Evolutionary conservation across 192 early-diverging fungal genomes (phyloP).

Genomic region (Chytriomyces hyalinus): DNA sequence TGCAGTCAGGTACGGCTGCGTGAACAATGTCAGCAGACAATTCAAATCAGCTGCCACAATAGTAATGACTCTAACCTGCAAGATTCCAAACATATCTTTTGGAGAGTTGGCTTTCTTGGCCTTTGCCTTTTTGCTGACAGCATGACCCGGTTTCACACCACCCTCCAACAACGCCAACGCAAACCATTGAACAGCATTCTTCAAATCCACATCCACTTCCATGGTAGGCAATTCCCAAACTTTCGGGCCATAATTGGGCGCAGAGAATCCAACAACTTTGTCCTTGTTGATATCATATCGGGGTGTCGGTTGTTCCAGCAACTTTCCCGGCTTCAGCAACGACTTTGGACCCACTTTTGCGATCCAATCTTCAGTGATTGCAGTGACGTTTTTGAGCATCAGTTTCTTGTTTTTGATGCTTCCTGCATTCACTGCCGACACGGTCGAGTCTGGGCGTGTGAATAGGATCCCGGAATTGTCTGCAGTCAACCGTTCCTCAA

Average conservation of each 20-base stretch:
- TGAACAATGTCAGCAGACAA: neutral
- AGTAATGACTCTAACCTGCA: slow-evolving; percentile 10
- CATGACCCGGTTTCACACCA: slow-evolving; percentile 32
- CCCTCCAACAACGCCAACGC: slow-evolving; percentile 60
- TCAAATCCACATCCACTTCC: slow-evolving; percentile 45
- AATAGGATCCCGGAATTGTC: slow-evolving; percentile 73
- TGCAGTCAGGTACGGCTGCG: slow-evolving; percentile 41
- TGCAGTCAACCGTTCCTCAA: slow-evolving; percentile 51
- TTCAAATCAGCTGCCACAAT: neutral
- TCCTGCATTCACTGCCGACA: slow-evolving; percentile 42
- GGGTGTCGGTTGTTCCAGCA: slow-evolving; percentile 77
- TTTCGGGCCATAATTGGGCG: slow-evolving; percentile 58
- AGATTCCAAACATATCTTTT: slow-evolving; percentile 28
- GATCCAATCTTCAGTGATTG: slow-evolving; percentile 82
- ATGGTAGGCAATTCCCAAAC: slow-evolving; percentile 57
- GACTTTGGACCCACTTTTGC: slow-evolving; percentile 70
- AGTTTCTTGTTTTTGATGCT: slow-evolving; percentile 44
- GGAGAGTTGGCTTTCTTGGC: slow-evolving; percentile 8
- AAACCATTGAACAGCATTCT: slow-evolving; percentile 47
- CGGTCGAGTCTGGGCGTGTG: slow-evolving; percentile 49
- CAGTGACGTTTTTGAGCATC: slow-evolving; percentile 77
- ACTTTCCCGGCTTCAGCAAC: slow-evolving; percentile 75
- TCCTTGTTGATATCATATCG: slow-evolving; percentile 60
- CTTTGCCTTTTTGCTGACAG: slow-evolving; percentile 20
- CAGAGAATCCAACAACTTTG: slow-evolving; percentile 44